Evolutionary conservation across 2,329 filamentous ascomycete species (phyloP), one percentile per base, ranked within the genome.

Genomic region (Fusarium penzigii): DNA sequence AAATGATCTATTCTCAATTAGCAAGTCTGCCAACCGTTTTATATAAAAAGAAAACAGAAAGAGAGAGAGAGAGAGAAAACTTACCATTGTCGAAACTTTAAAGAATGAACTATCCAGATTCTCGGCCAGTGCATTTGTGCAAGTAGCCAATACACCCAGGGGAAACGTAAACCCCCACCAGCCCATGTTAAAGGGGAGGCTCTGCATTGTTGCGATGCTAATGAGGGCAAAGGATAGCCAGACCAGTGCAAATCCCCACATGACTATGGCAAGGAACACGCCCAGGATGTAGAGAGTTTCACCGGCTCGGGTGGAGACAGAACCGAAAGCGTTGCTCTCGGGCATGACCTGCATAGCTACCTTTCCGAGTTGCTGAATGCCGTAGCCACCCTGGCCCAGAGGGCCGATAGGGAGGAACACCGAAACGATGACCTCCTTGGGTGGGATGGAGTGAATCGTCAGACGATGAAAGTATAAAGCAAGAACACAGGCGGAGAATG

Each of bases 401-500:
- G 86, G 85, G 0, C 87, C 85, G 0, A 89, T 74, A 1, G 87
- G 86, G 0, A 90, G 71, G 58, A 89, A 87, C 7, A 84, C 81
- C 2, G 82, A 86, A 10, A 89, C 85, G 41, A 89, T 85, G 49
- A 85, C 81, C 63, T 88, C 87, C 44, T 81, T 77, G 1, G 85
- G 80, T 0, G 86, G 86, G 13, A 89, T 75, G 39, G 84, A 83
- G 68, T 89, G 81, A 3, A 89, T 68, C 5, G 82, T 84, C 10
- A 90, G 75, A 11, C 87, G 83, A 53, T 87, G 83, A 64, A 88
- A 88, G 69, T 90, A 90, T 38, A 90, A 79, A 11, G 82, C 83
- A 25, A 89, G 72, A 17, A 88, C 79, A 40, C 79, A 77, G 68
- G 85, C 79, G 2, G 85, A 81, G 46, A 90, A 75, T 34, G 68